Conservation (phyloP, 371 early-diverging fungal genomes). For the Dinochytrium kinnereticum region DNA sequence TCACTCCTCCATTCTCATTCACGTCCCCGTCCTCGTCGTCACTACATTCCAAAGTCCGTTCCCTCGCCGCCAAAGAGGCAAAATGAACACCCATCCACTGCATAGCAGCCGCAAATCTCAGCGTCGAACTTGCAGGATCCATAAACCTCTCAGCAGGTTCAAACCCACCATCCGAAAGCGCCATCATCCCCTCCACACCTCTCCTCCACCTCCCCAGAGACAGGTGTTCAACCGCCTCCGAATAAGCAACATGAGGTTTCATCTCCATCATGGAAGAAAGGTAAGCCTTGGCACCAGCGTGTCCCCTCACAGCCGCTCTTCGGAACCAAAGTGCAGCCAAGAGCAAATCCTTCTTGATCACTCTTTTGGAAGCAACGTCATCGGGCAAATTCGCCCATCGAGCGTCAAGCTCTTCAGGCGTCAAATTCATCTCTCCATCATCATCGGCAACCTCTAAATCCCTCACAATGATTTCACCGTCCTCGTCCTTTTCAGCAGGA, state of each 20-base stretch:
- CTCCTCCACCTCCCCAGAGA: neutral
- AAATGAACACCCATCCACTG: conserved; percentile 8
- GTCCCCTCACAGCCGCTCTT: neutral
- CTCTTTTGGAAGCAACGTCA: neutral
- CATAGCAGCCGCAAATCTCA: neutral
- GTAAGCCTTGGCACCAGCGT: neutral
- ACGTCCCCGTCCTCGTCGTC: neutral
- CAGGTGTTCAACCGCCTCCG: conserved; percentile 6
- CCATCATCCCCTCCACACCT: conserved; percentile 5
- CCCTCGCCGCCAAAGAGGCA: conserved; percentile 8
- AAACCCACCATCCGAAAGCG: neutral
- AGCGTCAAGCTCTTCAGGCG: conserved; percentile 4
- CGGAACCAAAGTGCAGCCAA: conserved; percentile 4
- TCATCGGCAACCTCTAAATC: conserved; percentile 1
- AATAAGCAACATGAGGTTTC: neutral
- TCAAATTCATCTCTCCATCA: conserved; percentile 1
- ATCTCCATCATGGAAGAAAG: conserved; percentile 1
- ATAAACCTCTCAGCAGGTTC: conserved; percentile 10
- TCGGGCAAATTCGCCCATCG: conserved; percentile 4
- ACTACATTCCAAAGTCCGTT: neutral
- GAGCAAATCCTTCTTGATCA: neutral
- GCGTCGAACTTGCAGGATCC: neutral
- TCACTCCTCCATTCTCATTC: neutral
- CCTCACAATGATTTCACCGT: neutral
- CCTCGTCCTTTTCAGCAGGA: neutral